Evolutionary conservation across 352 stramenopile species (phyloP), one percentile per base, ranked within the genome.

Genomic region (Thalassiosira pacifica): DNA sequence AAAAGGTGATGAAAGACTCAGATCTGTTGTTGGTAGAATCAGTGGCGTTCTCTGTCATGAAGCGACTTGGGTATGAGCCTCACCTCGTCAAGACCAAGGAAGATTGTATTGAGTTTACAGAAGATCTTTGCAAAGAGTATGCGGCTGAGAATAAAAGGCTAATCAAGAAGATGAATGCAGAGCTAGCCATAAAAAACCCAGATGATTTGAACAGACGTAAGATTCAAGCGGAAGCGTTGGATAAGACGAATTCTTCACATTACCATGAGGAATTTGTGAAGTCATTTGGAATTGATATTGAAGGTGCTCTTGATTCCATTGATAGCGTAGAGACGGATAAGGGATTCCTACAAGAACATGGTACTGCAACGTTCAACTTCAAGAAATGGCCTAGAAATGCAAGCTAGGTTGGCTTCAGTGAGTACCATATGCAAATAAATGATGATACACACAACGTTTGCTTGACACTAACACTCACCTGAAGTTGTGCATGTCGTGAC

Each of bases 21-120:
- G 81, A 84, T 26, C n/a, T 88, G 31, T 53, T 67, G 16, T 29
- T 88, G 37, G 22, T 88, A 37, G 81, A 88, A 63, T 80, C 74
- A 16, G 63, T 81, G 18, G 81, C 75, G 10, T 73, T 67, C 64
- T 57, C 80, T n/a, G 42, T 63, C 16, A 88, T 88, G 81, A 63
- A 29, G 19, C 53, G 27, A 8, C 53, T 88, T 16, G 81, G 75
- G 6, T 88, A 88, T 37, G 22, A 88, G 42, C n/a, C 59, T 34
- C 29, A 79, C n/a, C 2, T 77, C 52, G 71, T 84, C n/a, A 64
- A 64, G 2, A 16, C 22, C 5, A 19, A 13, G 0, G 37, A 31
- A 31, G 64, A 88, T 27, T 31, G 37, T 34, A 34, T 60, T 6
- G 48, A 53, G 24, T 80, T 76, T 37, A 75, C 18, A 40, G 59